Base-by-base conservation (phyloP, 164 flowering plant genomes). In the Magnolia changhungtana region DNA sequence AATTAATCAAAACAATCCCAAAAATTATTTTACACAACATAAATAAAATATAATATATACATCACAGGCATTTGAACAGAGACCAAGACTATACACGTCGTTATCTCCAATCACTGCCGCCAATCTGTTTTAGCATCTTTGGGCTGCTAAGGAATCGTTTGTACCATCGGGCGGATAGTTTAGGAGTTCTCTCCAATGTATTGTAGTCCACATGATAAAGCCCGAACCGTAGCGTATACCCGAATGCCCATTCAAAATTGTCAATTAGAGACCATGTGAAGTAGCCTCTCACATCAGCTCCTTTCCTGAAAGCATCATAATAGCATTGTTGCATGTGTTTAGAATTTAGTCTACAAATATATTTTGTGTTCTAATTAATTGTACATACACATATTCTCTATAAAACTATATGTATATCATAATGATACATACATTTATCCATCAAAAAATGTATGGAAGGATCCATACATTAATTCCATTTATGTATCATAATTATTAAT, bases 211-310 rank as follows among this genome's bases (percentile, higher is more conserved):
- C 86, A 66, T 86, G 64, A 68, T 78, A 63, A 1, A 86, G 79
- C 23, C 89, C 89, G 74, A 83, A 85, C n/a, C 77, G 75, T 5
- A 61, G 0, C 11, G 59, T 29, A n/a, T 83, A 85, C 0, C 89
- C 87, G 61, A 31, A 3, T 13, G 29, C 0, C 89, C 89, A 86
- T 76, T 86, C 87, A n/a, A 86, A 84, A 74, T 80, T 85, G 70
- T 86, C 89, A 72, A 86, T 37, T 64, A 85, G 72, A 19, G 81
- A 76, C 89, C 89, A 86, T n/a, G 75, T 37, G n/a, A 86, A 83
- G 37, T 86, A 74, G 7, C 75, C 75, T 67, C 68, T 59, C 68
- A 73, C 75, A 73, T 73, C 68, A 7, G 75, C 75, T 63, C 76
- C 76, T 45, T 74, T 63, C 59, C 76, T 74, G 67, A 21, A 72